Percentiles rank a stretch among this genome's conserved stretches.
These are phyloP conservation scores for Globisporangium rhizosaccharum DNA, from an alignment of 352 stramenopile species.

Conservation along the genomic window DNA sequence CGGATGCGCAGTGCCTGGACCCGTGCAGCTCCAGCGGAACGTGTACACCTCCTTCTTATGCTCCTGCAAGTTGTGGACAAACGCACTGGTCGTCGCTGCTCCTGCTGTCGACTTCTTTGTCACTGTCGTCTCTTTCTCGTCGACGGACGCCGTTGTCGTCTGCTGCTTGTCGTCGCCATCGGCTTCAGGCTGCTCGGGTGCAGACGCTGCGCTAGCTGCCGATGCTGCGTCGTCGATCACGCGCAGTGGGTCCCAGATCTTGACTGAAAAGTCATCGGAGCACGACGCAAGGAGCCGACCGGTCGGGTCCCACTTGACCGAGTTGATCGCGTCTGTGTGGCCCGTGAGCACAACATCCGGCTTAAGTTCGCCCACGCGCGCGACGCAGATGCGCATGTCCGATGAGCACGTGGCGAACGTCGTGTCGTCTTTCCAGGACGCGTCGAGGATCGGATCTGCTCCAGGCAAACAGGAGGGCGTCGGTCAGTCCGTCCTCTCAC, in stretches of 20 bases:
- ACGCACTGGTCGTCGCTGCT: slow-evolving; percentile 25
- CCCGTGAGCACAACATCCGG: slow-evolving; percentile 85
- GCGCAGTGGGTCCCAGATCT: slow-evolving; percentile 90
- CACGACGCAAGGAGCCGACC: slow-evolving; percentile 93
- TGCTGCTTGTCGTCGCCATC: slow-evolving; percentile 24
- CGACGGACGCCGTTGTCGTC: not conserved
- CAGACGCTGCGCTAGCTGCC: not conserved
- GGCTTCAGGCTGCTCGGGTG: slow-evolving; percentile 22
- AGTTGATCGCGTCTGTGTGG: slow-evolving; percentile 98
- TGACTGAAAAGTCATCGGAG: slow-evolving; percentile 97
- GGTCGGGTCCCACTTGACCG: slow-evolving; percentile 96
- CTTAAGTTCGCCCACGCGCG: slow-evolving; percentile 72
- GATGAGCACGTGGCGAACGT: slow-evolving; percentile 95
- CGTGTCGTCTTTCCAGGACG: slow-evolving; percentile 92
- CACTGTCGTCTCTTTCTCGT: not conserved
- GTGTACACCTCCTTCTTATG: slow-evolving; percentile 94
- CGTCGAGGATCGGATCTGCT: slow-evolving; percentile 82
- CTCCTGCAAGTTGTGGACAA: slow-evolving; percentile 83
- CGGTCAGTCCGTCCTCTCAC: not conserved
- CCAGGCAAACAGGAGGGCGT: not conserved
- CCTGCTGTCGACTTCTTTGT: slow-evolving; percentile 5
- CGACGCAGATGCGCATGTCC: slow-evolving; percentile 90
- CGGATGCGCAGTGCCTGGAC: slow-evolving; percentile 53
- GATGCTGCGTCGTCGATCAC: not conserved
- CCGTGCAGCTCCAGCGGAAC: slow-evolving; percentile 89